Percentiles rank a stretch among this genome's conserved stretches.
These are phyloP conservation scores for Aspergillus baeticus DNA, from an alignment of 495 filamentous ascomycete genomes.

Conservation along the genomic window DNA sequence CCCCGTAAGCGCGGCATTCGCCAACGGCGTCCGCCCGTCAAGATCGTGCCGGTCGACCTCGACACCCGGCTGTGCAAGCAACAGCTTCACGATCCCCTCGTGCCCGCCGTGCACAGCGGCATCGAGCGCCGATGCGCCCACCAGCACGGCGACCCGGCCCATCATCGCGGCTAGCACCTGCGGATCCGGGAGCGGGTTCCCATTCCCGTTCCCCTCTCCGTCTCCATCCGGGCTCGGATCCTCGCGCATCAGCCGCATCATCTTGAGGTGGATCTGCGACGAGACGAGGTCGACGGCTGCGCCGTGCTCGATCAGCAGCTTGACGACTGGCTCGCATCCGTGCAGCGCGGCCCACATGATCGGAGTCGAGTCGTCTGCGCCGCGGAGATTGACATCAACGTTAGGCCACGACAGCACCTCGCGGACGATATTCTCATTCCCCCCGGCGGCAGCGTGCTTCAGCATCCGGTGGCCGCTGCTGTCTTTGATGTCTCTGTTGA, in stretches of 20 bases:
- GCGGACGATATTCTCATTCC: not conserved
- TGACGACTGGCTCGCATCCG: slow-evolving; percentile 11
- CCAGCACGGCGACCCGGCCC: not conserved
- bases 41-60: not conserved
- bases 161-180: not conserved
- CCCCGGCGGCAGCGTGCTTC: not conserved
- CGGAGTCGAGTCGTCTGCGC: not conserved
- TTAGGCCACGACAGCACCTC: not conserved
- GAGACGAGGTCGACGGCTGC: slow-evolving; percentile 3
- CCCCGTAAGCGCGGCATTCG: not conserved
- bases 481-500: not conserved
- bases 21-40: not conserved
- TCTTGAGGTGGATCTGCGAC: not conserved
- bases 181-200: not conserved
- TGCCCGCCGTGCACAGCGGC: slow-evolving; percentile 1
- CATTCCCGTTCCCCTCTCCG: not conserved
- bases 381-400: not conserved
- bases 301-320: not conserved
- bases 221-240: not conserved
- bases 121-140: not conserved
- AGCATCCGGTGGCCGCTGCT: not conserved
- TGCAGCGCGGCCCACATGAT: not conserved
- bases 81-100: not conserved
- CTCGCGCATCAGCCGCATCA: not conserved
- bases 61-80: not conserved